These are phyloP conservation scores for Pleurotus pulmonarius DNA, from an alignment of 768 basidiomycete species.

Conservation along the genomic window DNA sequence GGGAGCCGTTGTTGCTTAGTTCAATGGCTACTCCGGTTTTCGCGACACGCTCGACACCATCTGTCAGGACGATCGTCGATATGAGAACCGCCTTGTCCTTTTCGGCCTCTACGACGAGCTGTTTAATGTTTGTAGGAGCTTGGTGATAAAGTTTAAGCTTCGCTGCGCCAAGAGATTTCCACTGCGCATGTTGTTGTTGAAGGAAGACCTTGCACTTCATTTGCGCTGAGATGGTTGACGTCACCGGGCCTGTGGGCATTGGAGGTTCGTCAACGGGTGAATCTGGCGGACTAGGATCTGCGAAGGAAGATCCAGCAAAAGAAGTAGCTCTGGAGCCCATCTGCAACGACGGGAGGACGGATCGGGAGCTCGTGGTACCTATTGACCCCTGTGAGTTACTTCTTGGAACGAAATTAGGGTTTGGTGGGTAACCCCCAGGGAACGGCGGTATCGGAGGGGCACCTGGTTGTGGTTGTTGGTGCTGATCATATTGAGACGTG, in stretches of 20 bases:
- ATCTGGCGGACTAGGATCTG: constrained; percentile 78
- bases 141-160: constrained; percentile 85
- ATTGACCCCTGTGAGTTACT: constrained; percentile 36
- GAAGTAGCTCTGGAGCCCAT: constrained; percentile 49
- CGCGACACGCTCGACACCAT: constrained; percentile 97
- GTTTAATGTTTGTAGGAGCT: constrained; percentile 86
- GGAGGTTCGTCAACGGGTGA: constrained; percentile 66
- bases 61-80: constrained; percentile 92
- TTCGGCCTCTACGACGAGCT: constrained; percentile 91
- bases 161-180: constrained; percentile 92
- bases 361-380: constrained; percentile 42
- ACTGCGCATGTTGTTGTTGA: constrained; percentile 94
- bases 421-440: constrained; percentile 31
- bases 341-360: constrained; percentile 63
- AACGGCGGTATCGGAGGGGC: constrained; percentile 42
- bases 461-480: constrained; percentile 20
- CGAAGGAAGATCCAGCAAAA: constrained; percentile 47
- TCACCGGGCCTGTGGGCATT: constrained; percentile 60
- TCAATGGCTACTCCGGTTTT: constrained; percentile 98
- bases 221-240: constrained; percentile 75
- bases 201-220: constrained; percentile 99
- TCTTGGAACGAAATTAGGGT: constrained; percentile 26
- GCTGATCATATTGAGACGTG: constrained; percentile 45
- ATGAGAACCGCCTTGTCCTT: constrained; percentile 77
- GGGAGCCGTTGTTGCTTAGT: constrained; percentile 83